A percentile compares a stretch with the other conserved stretches of the same genome.
phyloP scores from a whole-genome alignment of 495 filamentous ascomycete species.

The Penicillium atrosanguineum region DNA sequence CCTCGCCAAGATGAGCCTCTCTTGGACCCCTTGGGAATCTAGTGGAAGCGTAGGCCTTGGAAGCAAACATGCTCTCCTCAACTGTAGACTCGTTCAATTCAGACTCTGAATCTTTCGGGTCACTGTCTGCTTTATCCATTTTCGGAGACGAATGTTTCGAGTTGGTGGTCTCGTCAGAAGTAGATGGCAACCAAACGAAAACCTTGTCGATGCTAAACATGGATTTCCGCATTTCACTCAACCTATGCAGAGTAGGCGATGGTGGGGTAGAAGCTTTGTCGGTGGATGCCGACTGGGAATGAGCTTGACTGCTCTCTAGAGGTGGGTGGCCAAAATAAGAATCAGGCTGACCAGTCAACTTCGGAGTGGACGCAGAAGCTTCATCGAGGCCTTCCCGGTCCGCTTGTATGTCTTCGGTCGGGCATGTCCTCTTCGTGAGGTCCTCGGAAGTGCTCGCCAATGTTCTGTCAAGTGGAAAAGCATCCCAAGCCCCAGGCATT shows the following conservation, averaged over 20 bases:
- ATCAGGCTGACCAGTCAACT: slow-evolving; percentile 21
- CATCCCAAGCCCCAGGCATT: slow-evolving; percentile 64
- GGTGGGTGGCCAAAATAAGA: slow-evolving; percentile 11
- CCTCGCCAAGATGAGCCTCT: slow-evolving; percentile 16
- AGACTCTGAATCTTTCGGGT: slow-evolving; percentile 22
- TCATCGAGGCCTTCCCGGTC: slow-evolving; percentile 10
- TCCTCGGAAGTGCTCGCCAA: neutral
- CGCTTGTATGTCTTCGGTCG: neutral
- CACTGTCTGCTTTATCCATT: slow-evolving; percentile 13
- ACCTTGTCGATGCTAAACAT: slow-evolving; percentile 37
- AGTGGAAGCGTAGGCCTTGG: slow-evolving; percentile 22
- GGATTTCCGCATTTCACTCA: slow-evolving; percentile 30
- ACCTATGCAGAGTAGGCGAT: slow-evolving; percentile 19
- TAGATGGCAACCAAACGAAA: slow-evolving; percentile 36
- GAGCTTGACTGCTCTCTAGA: slow-evolving; percentile 4
- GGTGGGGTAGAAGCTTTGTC: slow-evolving; percentile 21
- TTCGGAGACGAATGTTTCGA: slow-evolving; percentile 3
- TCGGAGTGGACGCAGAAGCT: slow-evolving; percentile 27
- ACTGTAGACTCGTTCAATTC: slow-evolving; percentile 18
- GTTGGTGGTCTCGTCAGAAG: neutral
- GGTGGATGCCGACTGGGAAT: slow-evolving; percentile 10
- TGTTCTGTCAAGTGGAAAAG: slow-evolving; percentile 19
- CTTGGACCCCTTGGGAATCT: slow-evolving; percentile 18
- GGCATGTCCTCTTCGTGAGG: neutral
- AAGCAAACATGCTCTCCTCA: slow-evolving; percentile 33